These are phyloP conservation scores for Alternaria triticina DNA, from an alignment of 2,329 filamentous ascomycete genomes.

Conservation along the genomic window DNA sequence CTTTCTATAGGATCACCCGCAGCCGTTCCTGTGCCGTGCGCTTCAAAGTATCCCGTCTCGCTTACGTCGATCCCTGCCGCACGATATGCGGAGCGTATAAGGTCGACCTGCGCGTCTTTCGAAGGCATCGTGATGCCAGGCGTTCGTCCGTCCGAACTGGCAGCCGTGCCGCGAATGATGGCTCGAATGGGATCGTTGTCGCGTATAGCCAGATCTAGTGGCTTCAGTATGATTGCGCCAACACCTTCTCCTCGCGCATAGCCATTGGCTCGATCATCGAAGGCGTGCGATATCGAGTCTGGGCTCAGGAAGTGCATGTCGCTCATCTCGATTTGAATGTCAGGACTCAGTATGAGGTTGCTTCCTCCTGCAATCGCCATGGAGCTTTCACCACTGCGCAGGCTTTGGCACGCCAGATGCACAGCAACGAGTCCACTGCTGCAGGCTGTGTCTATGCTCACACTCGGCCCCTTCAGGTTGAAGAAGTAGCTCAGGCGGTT, in stretches of 20 bases:
- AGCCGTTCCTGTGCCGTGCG: slow-evolving; percentile 36
- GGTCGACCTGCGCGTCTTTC: slow-evolving; percentile 53
- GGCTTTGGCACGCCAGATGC: slow-evolving; percentile 33
- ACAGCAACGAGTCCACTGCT: slow-evolving; percentile 24
- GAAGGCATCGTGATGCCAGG: slow-evolving; percentile 33
- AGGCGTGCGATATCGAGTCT: slow-evolving; percentile 38
- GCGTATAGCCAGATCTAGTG: slow-evolving; percentile 16
- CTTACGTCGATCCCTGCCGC: slow-evolving; percentile 43
- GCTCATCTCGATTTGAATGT: slow-evolving; percentile 18
- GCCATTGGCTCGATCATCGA: slow-evolving; percentile 63
- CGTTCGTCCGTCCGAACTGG: slow-evolving; percentile 26
- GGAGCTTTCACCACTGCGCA: slow-evolving; percentile 30
- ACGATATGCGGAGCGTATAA: slow-evolving; percentile 42
- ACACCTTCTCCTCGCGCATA: slow-evolving; percentile 70
- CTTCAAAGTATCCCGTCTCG: slow-evolving; percentile 32
- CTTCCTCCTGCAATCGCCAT: slow-evolving; percentile 23
- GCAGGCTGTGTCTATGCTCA: slow-evolving; percentile 34
- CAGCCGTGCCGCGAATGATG: slow-evolving; percentile 34
- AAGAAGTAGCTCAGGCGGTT: slow-evolving; percentile 27
- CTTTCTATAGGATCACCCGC: slow-evolving; percentile 32
- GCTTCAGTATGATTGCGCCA: slow-evolving; percentile 34
- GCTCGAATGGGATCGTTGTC: slow-evolving; percentile 39
- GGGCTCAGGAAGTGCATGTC: slow-evolving; percentile 34
- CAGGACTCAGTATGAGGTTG: slow-evolving; percentile 28
- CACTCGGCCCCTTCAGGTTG: slow-evolving; percentile 26